Base-by-base conservation (phyloP, 306 rosid genomes). In the Corylus heterophylla region DNA sequence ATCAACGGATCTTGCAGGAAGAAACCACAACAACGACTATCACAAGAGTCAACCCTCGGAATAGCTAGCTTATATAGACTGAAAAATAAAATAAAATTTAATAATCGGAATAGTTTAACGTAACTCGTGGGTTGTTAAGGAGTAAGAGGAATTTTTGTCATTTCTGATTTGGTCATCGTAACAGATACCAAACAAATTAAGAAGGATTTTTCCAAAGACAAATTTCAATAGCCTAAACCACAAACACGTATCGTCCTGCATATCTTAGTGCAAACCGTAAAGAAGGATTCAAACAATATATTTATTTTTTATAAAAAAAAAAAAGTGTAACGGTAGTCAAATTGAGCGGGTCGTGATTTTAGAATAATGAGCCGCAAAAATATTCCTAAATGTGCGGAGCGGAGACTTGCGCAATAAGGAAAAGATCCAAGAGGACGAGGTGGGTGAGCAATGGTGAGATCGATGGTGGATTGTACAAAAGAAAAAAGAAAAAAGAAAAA, bases 401-500 rank as follows among this genome's bases (percentile, higher is more conserved):
- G 69, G 56, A 61, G 78, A 76, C 72, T 63, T 25, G 31, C 61
- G 48, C 29, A 6, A 35, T 63, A 25, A 59, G 25, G 18, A 25
- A 59, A 1, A 59, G 27, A 58, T 35, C 12, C 6, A 13, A 12
- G 55, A 14, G 51, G 55, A 3, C 0, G 55, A 52, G 51, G 55
- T 52, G 55, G 55, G 18, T 52, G 29, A 22, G 64, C 10, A 39
- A 39, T 39, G 44, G 44, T 39, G 44, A 39, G 44, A 39, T 39
- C 6, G 44, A 31, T 31, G 35, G 2, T 31, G 35, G 35, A 2
- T 31, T 31, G 2, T 31, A 31, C 35, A 31, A 31, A 31, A 31
- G 2, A 31, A 31, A 1, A 4, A 39, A 39, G 4, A 39, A 39
- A 0, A 39, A 39, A 39, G 5, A 58, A 22, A 22, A 22, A 58